Base-by-base conservation (phyloP, 2,329 filamentous ascomycete genomes). In the Grosmannia huntii region DNA sequence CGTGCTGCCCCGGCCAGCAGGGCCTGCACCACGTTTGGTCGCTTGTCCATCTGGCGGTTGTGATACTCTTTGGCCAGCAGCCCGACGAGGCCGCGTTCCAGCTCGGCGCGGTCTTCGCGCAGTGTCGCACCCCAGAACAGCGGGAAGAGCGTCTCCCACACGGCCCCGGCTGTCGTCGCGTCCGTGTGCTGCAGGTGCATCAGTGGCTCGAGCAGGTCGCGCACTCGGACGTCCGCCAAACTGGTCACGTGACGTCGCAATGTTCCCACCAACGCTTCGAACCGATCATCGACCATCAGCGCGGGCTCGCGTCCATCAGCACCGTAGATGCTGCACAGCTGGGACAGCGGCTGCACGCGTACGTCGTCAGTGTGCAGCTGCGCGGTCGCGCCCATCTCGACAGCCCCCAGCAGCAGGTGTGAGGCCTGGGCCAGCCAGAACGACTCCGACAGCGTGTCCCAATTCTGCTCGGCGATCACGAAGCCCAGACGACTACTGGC, bases 381-480 rank as follows among this genome's bases (percentile, higher is more conserved):
- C 33, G 90, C 82, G 16, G 81, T 78, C n/a, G 81, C 80, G 64
- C 87, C 89, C 77, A 89, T 86, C 68, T 99, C 94, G 49, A 97
- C 81, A 7, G 89, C 91, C 19, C 94, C 91, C 63, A 99, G 83
- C 58, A 99, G 82, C 48, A 99, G 78, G 66, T 99, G 94, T 21
- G 90, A 90, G 38, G 95, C 92, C 71, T 99, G 94, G 48, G 90
- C 86, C 55, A 99, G 76, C 95, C 95, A 99, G 74, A 95, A 99
- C 1, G 89, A 95, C 65, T 99, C 94, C 2, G 84, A 85, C 53
- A 99, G 77, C 0, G 89, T 95, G 68, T 97, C 92, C 94, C 94
- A 99, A 65, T 97, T 97, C 69, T 99, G 95, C 27, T 88, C 87
- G 0, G 85, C 85, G 58, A 99, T 81, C 4, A 97, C 86, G 72